Evolutionary conservation across 192 early-diverging fungal species (phyloP).

Genomic region (Entomortierella beljakovae): DNA sequence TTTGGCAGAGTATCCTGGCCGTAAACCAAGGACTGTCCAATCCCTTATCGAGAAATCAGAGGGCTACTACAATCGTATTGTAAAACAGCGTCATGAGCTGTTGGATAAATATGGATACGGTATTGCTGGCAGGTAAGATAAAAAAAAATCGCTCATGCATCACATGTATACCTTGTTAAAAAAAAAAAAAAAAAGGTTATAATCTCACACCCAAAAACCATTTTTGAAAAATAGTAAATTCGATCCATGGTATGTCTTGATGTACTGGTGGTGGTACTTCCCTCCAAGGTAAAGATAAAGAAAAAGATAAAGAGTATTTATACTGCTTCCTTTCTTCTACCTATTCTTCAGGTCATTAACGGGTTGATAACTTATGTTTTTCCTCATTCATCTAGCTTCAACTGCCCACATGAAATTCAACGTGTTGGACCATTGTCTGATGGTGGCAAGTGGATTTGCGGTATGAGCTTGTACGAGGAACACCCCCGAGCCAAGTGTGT

Average conservation of each 20-base stretch:
- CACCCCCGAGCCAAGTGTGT: constrained; percentile 42
- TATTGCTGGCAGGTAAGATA: not conserved
- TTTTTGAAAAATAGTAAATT: constrained; percentile 10
- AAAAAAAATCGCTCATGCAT: too few species aligned
- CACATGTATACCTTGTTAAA: too few species aligned
- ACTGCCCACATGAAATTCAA: too few species aligned
- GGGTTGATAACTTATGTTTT: too few species aligned
- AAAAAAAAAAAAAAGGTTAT: too few species aligned
- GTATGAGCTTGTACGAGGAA: constrained; percentile 41
- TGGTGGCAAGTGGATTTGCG: constrained; percentile 30
- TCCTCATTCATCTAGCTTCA: too few species aligned
- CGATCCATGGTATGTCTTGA: not conserved
- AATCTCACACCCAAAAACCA: too few species aligned
- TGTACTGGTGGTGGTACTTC: constrained; percentile 47
- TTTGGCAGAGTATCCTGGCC: not conserved
- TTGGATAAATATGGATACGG: constrained; percentile 1
- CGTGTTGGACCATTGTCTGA: too few species aligned
- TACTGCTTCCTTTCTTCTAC: too few species aligned
- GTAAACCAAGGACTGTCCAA: constrained; percentile 1
- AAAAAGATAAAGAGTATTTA: too few species aligned
- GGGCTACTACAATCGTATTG: constrained; percentile 2
- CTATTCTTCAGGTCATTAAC: too few species aligned
- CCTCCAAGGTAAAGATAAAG: constrained; percentile 20
- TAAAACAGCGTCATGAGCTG: constrained; percentile 1
- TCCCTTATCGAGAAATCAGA: not conserved